Percentiles rank a stretch among this genome's conserved stretches.
Evolutionary conservation across 2,329 filamentous ascomycete genomes (phyloP).

Genomic region (Pyricularia grisea): DNA sequence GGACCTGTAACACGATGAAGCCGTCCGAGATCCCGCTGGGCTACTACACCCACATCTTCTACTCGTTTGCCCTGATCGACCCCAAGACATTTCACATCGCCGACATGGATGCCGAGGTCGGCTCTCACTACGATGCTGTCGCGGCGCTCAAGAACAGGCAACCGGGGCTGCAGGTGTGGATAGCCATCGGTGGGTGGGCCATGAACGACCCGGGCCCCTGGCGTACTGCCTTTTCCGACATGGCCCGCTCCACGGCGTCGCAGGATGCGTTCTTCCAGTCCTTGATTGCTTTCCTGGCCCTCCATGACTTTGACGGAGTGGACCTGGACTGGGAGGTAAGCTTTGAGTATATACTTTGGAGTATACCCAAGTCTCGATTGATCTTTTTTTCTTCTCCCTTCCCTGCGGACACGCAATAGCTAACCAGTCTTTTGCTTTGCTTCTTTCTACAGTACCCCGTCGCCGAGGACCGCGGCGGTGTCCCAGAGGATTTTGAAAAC

Average conservation of each 20-base stretch:
- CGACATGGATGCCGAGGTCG: slow-evolving; percentile 5
- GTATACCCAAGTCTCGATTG: too few species aligned
- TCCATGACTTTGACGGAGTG: slow-evolving; percentile 9
- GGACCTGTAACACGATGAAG: slow-evolving; percentile 7
- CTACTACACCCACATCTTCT: slow-evolving; percentile 22
- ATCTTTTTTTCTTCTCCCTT: too few species aligned
- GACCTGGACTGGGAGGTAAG: slow-evolving; percentile 10
- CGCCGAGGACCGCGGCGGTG: slow-evolving; percentile 5
- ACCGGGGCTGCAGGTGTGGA: slow-evolving; percentile 22
- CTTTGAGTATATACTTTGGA: too few species aligned
- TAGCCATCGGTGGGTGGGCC: slow-evolving; percentile 31
- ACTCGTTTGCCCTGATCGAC: slow-evolving; percentile 25
- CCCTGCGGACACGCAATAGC: not conserved
- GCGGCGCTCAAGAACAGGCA: slow-evolving; percentile 19
- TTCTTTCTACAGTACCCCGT: slow-evolving; percentile 7
- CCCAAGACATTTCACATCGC: slow-evolving; percentile 16
- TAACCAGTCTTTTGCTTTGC: not conserved
- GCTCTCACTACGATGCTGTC: slow-evolving; percentile 17
- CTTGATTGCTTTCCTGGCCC: slow-evolving; percentile 9
- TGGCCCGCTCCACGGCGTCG: slow-evolving; percentile 10
- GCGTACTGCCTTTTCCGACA: slow-evolving; percentile 17
- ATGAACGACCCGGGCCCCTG: slow-evolving; percentile 25
- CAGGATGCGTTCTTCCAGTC: slow-evolving; percentile 13
- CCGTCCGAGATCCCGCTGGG: slow-evolving; percentile 17
- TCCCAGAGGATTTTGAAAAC: not conserved